Percentiles rank a stretch among this genome's conserved stretches.
These are phyloP conservation scores for Cladosporium halotolerans DNA, from an alignment of 2,329 filamentous ascomycete species.

Conservation along the genomic window DNA sequence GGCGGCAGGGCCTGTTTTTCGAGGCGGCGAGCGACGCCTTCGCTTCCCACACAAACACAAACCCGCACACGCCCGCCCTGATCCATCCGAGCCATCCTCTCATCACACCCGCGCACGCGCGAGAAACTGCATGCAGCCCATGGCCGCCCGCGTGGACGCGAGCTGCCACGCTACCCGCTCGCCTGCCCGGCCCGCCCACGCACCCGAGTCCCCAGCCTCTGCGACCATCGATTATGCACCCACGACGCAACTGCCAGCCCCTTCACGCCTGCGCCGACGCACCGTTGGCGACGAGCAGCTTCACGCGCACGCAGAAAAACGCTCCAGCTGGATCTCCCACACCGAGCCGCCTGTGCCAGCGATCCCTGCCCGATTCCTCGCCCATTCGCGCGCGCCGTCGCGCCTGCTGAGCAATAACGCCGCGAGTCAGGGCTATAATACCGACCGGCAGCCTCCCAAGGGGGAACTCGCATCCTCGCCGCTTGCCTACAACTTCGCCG, in stretches of 20 bases:
- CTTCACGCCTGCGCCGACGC: slow-evolving; percentile 2
- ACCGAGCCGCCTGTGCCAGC: slow-evolving; percentile 2
- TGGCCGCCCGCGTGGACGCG: too few relatives aligned
- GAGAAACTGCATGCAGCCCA: too few relatives aligned
- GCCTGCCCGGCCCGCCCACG: too few relatives aligned
- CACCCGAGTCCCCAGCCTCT: too few relatives aligned
- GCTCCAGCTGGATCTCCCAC: slow-evolving; percentile 1
- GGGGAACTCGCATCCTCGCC: slow-evolving; percentile 4
- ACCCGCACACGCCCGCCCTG: too few relatives aligned
- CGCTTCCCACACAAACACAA: too few relatives aligned
- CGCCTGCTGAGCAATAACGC: not conserved
- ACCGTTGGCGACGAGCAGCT: not conserved
- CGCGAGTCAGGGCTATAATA: slow-evolving; percentile 3
- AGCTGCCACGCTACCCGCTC: too few relatives aligned
- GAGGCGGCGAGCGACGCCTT: not conserved
- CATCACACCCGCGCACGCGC: too few relatives aligned
- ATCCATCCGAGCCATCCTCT: too few relatives aligned
- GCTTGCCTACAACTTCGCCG: slow-evolving; percentile 4
- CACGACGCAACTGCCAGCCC: not conserved
- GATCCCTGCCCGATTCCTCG: slow-evolving; percentile 9
- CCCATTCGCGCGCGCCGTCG: not conserved
- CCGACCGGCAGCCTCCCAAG: not conserved
- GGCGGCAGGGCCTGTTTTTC: not conserved
- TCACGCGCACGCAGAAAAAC: not conserved
- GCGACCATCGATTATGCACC: too few relatives aligned